A percentile compares a stretch with the other conserved stretches of the same genome.
phyloP scores from a whole-genome alignment of 805 yeast species.

The Saccharomyces paradoxus region DNA sequence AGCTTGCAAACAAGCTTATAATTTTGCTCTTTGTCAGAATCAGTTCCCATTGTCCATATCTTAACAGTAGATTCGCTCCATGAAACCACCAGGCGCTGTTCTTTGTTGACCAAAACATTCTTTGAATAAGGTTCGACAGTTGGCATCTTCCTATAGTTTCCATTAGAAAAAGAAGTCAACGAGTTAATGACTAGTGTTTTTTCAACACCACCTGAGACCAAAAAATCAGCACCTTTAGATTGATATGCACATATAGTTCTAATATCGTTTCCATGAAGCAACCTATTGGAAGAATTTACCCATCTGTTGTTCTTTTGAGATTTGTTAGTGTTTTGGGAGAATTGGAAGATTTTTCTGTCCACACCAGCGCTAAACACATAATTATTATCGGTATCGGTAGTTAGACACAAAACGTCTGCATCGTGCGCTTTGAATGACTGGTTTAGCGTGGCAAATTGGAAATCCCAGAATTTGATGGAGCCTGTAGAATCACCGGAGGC shows the following conservation, averaged over 20 bases:
- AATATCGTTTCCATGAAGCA: slow-evolving; percentile 80
- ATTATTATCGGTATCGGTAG: slow-evolving; percentile 51
- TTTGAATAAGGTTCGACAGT: slow-evolving; percentile 47
- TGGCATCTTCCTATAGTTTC: slow-evolving; percentile 63
- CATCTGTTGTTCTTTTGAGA: slow-evolving; percentile 40
- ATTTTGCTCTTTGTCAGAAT: slow-evolving; percentile 18
- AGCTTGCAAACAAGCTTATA: slow-evolving; percentile 56
- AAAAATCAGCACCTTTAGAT: slow-evolving; percentile 55
- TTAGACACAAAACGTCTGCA: slow-evolving; percentile 78
- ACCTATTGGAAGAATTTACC: slow-evolving; percentile 67
- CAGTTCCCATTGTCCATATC: slow-evolving; percentile 58
- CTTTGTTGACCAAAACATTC: slow-evolving; percentile 41
- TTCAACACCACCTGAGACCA: slow-evolving; percentile 82
- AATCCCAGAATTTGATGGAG: slow-evolving; percentile 86
- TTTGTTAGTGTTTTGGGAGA: slow-evolving; percentile 31
- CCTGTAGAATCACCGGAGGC: slow-evolving; percentile 98
- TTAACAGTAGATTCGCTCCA: slow-evolving; percentile 81
- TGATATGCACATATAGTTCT: slow-evolving; percentile 68
- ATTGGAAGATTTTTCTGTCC: slow-evolving; percentile 81
- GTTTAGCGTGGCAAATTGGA: slow-evolving; percentile 60
- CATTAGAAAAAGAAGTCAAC: slow-evolving; percentile 56
- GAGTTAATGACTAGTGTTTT: slow-evolving; percentile 57
- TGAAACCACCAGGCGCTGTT: slow-evolving; percentile 49
- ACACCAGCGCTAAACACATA: slow-evolving; percentile 83
- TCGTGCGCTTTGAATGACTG: slow-evolving; percentile 82